Conservation (phyloP, 2,329 filamentous ascomycete species). For the Venturia carpophila region DNA sequence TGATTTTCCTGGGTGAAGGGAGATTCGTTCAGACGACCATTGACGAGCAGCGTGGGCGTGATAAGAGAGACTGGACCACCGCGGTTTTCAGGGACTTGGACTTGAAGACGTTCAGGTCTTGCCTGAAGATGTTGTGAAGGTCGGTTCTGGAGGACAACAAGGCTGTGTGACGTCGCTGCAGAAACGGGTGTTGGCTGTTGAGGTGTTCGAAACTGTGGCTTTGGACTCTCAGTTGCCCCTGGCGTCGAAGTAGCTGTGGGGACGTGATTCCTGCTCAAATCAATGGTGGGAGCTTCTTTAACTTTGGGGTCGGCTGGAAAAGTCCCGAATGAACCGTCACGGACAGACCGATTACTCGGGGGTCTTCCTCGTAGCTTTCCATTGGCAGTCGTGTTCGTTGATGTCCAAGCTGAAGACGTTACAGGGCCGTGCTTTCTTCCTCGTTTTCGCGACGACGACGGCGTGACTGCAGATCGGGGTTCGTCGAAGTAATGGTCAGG, state of each 20-base stretch:
- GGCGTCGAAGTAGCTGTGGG: conserved; percentile 23
- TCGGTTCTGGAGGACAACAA: conserved; percentile 20
- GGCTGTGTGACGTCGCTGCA: conserved; percentile 28
- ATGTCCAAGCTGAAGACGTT: conserved; percentile 85
- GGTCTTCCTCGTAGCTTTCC: conserved; percentile 74
- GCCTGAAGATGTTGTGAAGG: conserved; percentile 21
- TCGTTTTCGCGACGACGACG: conserved; percentile 45
- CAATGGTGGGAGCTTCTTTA: conserved; percentile 41
- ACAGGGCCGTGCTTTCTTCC: conserved; percentile 69
- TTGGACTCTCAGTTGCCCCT: conserved; percentile 23
- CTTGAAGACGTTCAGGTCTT: conserved; percentile 47
- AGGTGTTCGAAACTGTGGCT: conserved; percentile 32
- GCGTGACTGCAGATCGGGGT: conserved; percentile 66
- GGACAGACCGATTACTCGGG: conserved; percentile 60
- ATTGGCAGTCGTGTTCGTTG: conserved; percentile 51
- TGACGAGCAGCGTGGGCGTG: conserved; percentile 50
- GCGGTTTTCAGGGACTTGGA: conserved; percentile 56
- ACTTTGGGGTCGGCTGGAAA: conserved; percentile 55
- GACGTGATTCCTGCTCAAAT: conserved; percentile 38
- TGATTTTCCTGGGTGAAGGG: background rate
- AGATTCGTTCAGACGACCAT: conserved; percentile 34
- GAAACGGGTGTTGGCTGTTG: conserved; percentile 31
- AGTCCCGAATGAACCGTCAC: conserved; percentile 61
- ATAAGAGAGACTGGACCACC: conserved; percentile 54
- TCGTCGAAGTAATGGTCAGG: conserved; percentile 49